Conservation (phyloP, 345 rosid species). For the Euphorbia lathyris region DNA sequence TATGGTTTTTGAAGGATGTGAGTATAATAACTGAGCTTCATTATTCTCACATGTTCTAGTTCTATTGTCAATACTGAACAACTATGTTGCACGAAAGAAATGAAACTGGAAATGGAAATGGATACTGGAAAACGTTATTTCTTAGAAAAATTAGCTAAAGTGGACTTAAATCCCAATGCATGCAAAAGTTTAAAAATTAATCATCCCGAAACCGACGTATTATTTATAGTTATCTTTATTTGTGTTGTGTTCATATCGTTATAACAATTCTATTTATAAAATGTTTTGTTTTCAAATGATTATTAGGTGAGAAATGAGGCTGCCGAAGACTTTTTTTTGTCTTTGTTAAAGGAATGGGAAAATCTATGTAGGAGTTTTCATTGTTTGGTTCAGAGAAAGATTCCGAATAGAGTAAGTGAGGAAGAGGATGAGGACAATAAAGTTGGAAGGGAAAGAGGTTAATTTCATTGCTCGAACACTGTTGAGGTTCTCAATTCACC, state of each 20-base stretch:
- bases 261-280: not conserved
- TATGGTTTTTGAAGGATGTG: no score
- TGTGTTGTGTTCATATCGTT: not conserved
- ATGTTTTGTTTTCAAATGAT: not conserved
- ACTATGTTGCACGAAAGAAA: no score
- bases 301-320: conserved; percentile 27
- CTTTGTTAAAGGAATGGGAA: conserved; percentile 22
- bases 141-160: no score
- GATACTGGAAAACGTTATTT: no score
- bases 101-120: no score
- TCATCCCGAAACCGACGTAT: conserved; percentile 43
- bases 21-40: no score
- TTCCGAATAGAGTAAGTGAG: not conserved
- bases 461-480: no score
- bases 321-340: conserved; percentile 24
- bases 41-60: no score
- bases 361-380: conserved; percentile 15
- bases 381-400: not conserved
- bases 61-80: no score
- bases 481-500: no score
- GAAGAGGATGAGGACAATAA: not conserved
- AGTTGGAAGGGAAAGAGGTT: no score
- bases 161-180: conserved; percentile 36
- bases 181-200: conserved; percentile 35
- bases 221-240: no score